A percentile compares a stretch with the other conserved stretches of the same genome.
Conservation (phyloP, 768 basidiomycete species). For the Leccinum rimulosum region DNA sequence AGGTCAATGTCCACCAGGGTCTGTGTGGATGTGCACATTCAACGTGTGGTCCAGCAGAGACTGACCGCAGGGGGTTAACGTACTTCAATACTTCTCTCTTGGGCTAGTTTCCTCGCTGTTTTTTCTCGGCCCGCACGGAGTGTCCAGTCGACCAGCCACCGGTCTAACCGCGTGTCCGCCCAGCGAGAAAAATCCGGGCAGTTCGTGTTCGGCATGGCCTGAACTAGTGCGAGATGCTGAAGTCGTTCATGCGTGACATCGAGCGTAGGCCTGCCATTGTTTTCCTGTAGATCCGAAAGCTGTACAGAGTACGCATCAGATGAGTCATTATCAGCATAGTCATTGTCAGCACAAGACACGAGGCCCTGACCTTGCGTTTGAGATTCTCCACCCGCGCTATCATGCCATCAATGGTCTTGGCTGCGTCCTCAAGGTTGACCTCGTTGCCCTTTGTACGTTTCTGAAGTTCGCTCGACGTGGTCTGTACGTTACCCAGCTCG, state of each 20-base stretch:
- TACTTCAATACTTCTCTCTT: conserved; percentile 78
- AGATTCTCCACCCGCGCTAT: conserved; percentile 72
- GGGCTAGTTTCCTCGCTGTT: conserved; percentile 74
- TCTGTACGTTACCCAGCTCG: conserved; percentile 63
- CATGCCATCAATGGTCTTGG: conserved; percentile 70
- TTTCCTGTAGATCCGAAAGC: conserved; percentile 50
- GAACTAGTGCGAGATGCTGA: conserved; percentile 64
- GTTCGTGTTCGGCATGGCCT: conserved; percentile 50
- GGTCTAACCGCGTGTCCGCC: conserved; percentile 76
- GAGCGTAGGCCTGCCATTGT: conserved; percentile 53
- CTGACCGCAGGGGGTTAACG: conserved; percentile 29
- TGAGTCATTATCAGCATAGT: conserved; percentile 13
- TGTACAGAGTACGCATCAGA: conserved; percentile 26
- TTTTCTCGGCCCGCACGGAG: conserved; percentile 74
- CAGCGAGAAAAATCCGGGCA: conserved; percentile 67
- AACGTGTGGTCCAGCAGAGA: conserved; percentile 16
- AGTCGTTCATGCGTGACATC: conserved; percentile 74
- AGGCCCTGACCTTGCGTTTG: conserved; percentile 75
- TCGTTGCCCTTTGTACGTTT: conserved; percentile 39
- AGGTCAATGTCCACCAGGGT: conserved; percentile 88
- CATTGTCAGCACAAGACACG: conserved; percentile 13
- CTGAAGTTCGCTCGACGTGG: conserved; percentile 57
- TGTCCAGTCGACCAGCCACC: conserved; percentile 94
- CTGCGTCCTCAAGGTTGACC: conserved; percentile 47
- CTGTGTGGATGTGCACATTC: conserved; percentile 38